Conservation (phyloP, 164 flowering plant species). For the Dillenia turbinata region DNA sequence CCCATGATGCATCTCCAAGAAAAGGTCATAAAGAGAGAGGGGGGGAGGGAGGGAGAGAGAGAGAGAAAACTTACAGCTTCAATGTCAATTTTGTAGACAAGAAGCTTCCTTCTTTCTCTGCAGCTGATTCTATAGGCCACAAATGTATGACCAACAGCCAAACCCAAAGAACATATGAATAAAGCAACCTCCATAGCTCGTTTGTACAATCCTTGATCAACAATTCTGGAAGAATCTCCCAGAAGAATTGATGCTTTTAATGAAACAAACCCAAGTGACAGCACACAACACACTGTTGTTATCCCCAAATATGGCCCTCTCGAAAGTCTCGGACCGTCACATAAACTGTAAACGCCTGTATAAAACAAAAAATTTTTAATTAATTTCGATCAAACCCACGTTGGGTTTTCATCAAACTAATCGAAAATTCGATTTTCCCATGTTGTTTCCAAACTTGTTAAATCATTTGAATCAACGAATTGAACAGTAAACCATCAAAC, state of each 20-base stretch:
- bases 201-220: conserved; percentile 12
- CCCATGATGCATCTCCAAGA: too few species aligned
- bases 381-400: background rate
- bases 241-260: conserved; percentile 69
- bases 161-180: conserved; percentile 51
- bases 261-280: conserved; percentile 64
- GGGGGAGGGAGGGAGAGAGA: conserved; percentile 2
- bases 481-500: too few species aligned
- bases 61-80: conserved; percentile 78
- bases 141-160: conserved; percentile 71
- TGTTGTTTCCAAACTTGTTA: too few species aligned
- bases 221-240: conserved; percentile 7
- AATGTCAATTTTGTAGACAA: conserved; percentile 84
- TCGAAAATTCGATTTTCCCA: background rate
- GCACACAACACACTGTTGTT: conserved; percentile 57
- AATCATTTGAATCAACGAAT: too few species aligned
- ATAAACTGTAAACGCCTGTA: conserved; percentile 76
- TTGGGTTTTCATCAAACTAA: background rate
- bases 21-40: too few species aligned
- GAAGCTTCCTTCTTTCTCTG: conserved; percentile 82
- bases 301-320: conserved; percentile 76
- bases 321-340: conserved; percentile 78
- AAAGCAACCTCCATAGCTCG: conserved; percentile 51
- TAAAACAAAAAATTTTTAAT: background rate
- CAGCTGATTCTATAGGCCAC: conserved; percentile 90